These are phyloP conservation scores for Boletus sp. DNA, from an alignment of 768 basidiomycete species.

Conservation along the genomic window DNA sequence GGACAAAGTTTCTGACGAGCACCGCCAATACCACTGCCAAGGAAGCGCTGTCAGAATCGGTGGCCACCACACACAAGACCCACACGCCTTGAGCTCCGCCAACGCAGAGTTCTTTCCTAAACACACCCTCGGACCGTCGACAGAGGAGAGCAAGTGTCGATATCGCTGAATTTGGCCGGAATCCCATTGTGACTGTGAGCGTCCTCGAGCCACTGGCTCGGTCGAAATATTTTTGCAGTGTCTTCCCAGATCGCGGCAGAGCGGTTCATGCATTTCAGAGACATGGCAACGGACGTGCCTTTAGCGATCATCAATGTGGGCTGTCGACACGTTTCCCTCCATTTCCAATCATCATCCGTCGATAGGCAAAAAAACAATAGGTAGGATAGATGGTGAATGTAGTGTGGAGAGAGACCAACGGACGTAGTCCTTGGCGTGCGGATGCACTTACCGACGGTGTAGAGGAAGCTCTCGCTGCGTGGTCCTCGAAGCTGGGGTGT, in stretches of 20 bases:
- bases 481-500: too few relatives aligned
- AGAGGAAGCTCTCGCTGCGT: too few relatives aligned
- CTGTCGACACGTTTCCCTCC: too few relatives aligned
- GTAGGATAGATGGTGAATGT: neutral
- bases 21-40: conserved; percentile 36
- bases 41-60: neutral
- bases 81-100: conserved; percentile 32
- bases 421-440: too few relatives aligned
- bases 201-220: conserved; percentile 58
- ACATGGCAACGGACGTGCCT: conserved; percentile 43
- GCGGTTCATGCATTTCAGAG: conserved; percentile 49
- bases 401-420: neutral
- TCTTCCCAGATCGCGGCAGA: conserved; percentile 58
- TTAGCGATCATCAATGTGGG: conserved; percentile 46
- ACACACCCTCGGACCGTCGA: conserved; percentile 48
- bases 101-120: conserved; percentile 50
- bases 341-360: too few relatives aligned
- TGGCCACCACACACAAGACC: too few relatives aligned
- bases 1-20: conserved; percentile 41
- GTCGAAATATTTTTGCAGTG: conserved; percentile 55
- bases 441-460: too few relatives aligned
- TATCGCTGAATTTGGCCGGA: conserved; percentile 41
- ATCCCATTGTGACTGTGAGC: conserved; percentile 14
- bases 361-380: neutral
- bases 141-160: conserved; percentile 49